Evolutionary conservation across 495 filamentous ascomycete species (phyloP), one percentile per base, ranked within the genome.

Genomic region (Aspergillus homomorphus): DNA sequence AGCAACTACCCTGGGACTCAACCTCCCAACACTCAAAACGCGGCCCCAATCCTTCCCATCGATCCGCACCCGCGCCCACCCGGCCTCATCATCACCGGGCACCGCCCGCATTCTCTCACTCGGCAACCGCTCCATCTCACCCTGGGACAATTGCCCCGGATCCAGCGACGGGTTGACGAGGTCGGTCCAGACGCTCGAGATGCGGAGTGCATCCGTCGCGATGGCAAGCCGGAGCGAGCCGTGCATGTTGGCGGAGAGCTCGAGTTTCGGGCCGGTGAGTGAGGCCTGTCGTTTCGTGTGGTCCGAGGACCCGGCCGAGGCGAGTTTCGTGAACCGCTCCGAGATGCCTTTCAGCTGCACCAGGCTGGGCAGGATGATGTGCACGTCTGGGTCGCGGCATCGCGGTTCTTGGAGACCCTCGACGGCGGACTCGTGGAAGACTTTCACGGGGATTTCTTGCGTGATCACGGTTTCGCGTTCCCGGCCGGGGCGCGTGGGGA

Each of bases 391-490:
- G 64, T 97, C 92, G 21, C 90, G 87, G 53, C 91, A 90, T 53
- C 84, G 85, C 15, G 94, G 94, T 72, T 98, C 92, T 70, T 92
- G 90, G 42, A 97, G 86, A 15, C 84, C 88, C 54, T 91, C 89
- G 1, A 98, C 90, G 0, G 84, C 86, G 18, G 84, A 81, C 1
- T 89, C 83, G 61, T 87, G 86, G 4, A 98, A 82, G 4, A 98
- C 91, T 4, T 91, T 85, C 51, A 97, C 85, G n/a, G 95, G 94
- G 23, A 98, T 84, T 71, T 97, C 91, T 66, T 98, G 95, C n/a
- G 91, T 96, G 64, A 98, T 86, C 65, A 90, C 78, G 38, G 91
- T 93, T 69, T 96, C 91, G 62, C 87, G 85, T 58, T 90, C 87
- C 23, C 78, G 75, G 4, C 61, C 64, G 28, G 56, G 33, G 4